A percentile compares a stretch with the other conserved stretches of the same genome.
Evolutionary conservation across 2,329 filamentous ascomycete genomes (phyloP).

Genomic region (Macrophomina phaseolina): DNA sequence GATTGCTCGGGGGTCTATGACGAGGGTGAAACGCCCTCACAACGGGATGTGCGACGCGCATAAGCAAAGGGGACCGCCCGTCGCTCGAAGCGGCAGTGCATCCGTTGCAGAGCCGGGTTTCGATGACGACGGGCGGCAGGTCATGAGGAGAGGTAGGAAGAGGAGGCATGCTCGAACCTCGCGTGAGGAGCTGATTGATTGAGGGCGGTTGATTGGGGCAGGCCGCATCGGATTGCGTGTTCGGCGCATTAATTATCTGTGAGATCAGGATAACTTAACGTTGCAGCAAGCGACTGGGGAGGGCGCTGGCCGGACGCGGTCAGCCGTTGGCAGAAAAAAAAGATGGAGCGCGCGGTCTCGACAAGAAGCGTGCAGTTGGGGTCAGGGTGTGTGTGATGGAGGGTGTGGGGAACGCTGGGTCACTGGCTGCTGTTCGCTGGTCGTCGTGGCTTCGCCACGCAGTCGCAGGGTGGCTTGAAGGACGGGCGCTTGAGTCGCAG

Average conservation of each 20-base stretch:
- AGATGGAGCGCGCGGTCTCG: not conserved
- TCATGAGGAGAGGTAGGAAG: not conserved
- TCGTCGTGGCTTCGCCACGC: not conserved
- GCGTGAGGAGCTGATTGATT: slow-evolving; percentile 16
- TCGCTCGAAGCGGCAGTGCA: slow-evolving; percentile 20
- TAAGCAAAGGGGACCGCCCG: not conserved
- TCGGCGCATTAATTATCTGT: slow-evolving; percentile 12
- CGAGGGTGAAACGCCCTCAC: slow-evolving; percentile 6
- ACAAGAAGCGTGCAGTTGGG: not conserved
- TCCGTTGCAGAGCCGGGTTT: slow-evolving; percentile 2
- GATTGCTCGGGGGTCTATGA: slow-evolving; percentile 1
- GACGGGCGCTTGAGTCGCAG: not conserved
- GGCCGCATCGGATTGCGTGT: slow-evolving; percentile 10
- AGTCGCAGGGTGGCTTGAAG: not conserved
- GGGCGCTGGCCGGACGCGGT: not conserved
- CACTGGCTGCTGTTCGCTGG: not conserved
- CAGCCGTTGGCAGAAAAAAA: not conserved
- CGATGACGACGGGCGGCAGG: slow-evolving; percentile 15
- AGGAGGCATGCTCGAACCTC: slow-evolving; percentile 9
- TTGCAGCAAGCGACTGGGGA: slow-evolving; percentile 1
- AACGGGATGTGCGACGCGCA: slow-evolving; percentile 3
- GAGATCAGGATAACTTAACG: slow-evolving; percentile 16
- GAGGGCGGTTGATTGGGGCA: not conserved
- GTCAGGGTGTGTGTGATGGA: too few species aligned
- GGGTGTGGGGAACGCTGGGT: not conserved